Evolutionary conservation across 1,284 basidiomycete species (phyloP).

Genomic region (Sporisorium iseilematis-ciliati): DNA sequence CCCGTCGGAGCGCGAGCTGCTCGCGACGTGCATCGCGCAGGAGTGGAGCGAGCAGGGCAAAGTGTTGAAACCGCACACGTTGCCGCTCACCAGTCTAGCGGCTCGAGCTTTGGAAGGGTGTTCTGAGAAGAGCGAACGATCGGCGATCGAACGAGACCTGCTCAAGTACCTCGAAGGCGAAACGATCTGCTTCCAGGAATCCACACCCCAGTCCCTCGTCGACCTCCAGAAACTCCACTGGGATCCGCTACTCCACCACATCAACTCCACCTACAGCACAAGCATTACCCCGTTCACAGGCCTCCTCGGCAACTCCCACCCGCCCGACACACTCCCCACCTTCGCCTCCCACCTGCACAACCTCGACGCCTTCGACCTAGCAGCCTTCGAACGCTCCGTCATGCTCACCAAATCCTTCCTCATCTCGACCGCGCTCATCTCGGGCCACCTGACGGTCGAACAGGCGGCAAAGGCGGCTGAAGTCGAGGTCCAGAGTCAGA

Average conservation of each 20-base stretch:
- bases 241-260: conserved; percentile 89
- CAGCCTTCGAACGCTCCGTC: conserved; percentile 89
- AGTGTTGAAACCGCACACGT: conserved; percentile 86
- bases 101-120: conserved; percentile 89
- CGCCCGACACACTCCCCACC: conserved; percentile 14
- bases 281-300: conserved; percentile 38
- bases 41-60: conserved; percentile 96
- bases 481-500: conserved; percentile 95
- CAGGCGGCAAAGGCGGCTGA: conserved; percentile 86
- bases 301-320: conserved; percentile 53
- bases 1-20: conserved; percentile 78
- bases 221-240: conserved; percentile 87
- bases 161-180: conserved; percentile 93
- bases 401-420: conserved; percentile 92
- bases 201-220: conserved; percentile 81
- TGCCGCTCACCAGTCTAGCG: conserved; percentile 87
- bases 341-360: conserved; percentile 33
- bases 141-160: conserved; percentile 80
- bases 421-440: conserved; percentile 85
- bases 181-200: conserved; percentile 90
- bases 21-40: conserved; percentile 87
- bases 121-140: conserved; percentile 74
- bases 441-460: conserved; percentile 78
- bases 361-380: conserved; percentile 52
- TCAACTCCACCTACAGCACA: conserved; percentile 75